Percentiles rank a stretch among this genome's conserved stretches.
phyloP scores from a whole-genome alignment of 1,139 yeast species.

The Hyphopichia fennica region DNA sequence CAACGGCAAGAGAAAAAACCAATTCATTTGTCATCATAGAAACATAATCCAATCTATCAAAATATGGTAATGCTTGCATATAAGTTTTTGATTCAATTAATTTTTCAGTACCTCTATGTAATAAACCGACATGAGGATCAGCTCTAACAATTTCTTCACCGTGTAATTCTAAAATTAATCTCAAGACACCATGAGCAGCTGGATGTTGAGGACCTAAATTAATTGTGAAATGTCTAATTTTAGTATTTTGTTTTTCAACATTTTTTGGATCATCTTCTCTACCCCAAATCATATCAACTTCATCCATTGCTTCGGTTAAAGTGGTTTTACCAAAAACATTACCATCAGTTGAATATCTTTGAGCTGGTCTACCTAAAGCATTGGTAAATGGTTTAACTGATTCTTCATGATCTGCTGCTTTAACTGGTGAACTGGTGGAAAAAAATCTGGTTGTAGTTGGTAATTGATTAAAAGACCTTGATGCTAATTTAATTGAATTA shows the following conservation, averaged over 20 bases:
- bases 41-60: conserved; percentile 85
- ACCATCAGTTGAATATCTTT: conserved; percentile 33
- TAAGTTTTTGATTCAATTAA: conserved; percentile 82
- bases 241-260: conserved; percentile 48
- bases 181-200: conserved; percentile 91
- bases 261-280: conserved; percentile 46
- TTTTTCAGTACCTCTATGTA: conserved; percentile 89
- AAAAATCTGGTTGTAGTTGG: conserved; percentile 10
- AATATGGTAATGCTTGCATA: conserved; percentile 85
- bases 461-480: conserved; percentile 3
- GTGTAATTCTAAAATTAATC: conserved; percentile 80
- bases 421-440: conserved; percentile 13
- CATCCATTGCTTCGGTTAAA: conserved; percentile 47
- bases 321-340: conserved; percentile 42
- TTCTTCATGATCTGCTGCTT: conserved; percentile 15
- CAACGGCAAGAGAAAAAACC: conserved; percentile 82
- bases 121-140: conserved; percentile 85
- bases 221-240: conserved; percentile 83
- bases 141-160: conserved; percentile 88
- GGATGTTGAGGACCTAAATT: conserved; percentile 96
- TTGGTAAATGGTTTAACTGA: conserved; percentile 30
- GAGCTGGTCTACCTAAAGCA: conserved; percentile 39
- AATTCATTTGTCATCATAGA: conserved; percentile 94
- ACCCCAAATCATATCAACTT: conserved; percentile 49
- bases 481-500: conserved; percentile 9